A percentile compares a stretch with the other conserved stretches of the same genome.
phyloP scores from a whole-genome alignment of 2,329 filamentous ascomycete species.

The Hymenoscyphus occultus region DNA sequence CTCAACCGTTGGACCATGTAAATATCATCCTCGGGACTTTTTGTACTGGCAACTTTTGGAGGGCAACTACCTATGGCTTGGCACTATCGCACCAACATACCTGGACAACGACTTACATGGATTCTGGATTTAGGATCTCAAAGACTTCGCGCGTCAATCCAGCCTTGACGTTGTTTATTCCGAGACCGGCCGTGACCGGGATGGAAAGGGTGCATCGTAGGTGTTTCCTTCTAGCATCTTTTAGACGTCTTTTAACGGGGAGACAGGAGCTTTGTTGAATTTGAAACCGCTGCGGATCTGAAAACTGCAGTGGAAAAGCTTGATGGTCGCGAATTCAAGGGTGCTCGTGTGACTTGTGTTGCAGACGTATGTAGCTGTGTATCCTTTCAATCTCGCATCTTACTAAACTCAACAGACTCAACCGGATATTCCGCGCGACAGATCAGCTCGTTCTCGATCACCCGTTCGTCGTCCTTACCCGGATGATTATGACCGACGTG shows the following conservation, averaged over 20 bases:
- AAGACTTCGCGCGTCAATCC: constrained; percentile 98
- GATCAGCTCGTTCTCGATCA: constrained; percentile 77
- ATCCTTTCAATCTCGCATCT: constrained; percentile 17
- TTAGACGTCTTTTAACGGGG: constrained; percentile 19
- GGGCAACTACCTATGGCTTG: constrained; percentile 32
- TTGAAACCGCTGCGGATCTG: constrained; percentile 87
- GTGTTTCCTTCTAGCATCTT: constrained; percentile 6
- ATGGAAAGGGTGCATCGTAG: constrained; percentile 78
- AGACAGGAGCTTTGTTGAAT: constrained; percentile 84
- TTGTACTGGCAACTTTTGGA: constrained; percentile 32
- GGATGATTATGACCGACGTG: constrained; percentile 82
- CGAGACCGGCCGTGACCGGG: constrained; percentile 87
- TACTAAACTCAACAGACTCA: constrained; percentile 58
- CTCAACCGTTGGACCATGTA: constrained; percentile 33
- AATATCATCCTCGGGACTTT: constrained; percentile 27
- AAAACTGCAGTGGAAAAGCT: constrained; percentile 93
- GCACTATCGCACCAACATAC: constrained; percentile 33
- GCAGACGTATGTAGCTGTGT: constrained; percentile 67
- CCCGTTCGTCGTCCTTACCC: constrained; percentile 67
- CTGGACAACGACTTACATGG: constrained; percentile 69
- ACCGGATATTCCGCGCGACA: constrained; percentile 66
- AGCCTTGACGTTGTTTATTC: constrained; percentile 98
- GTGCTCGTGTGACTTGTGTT: constrained; percentile 77
- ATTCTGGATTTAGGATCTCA: constrained; percentile 89
- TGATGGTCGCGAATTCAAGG: constrained; percentile 90